Evolutionary conservation across 2,329 filamentous ascomycete genomes (phyloP), one percentile per base, ranked within the genome.

Genomic region (Monosporascus sp.): DNA sequence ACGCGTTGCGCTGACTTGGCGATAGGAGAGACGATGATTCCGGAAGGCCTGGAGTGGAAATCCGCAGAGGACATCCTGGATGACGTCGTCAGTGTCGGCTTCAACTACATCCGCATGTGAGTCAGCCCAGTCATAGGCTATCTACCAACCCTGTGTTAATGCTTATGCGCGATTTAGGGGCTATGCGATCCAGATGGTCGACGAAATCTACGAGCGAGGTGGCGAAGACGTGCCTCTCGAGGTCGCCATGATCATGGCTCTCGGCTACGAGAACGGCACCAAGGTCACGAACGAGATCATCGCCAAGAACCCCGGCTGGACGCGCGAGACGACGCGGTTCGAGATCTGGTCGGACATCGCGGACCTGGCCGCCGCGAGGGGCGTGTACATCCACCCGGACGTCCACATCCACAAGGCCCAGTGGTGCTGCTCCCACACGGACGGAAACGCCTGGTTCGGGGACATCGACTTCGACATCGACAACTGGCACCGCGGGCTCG

Each of bases 171-270:
- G 17, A 36, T 24, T 37, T n/a, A 67, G 64, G 64, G 79, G 77
- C 3, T 83, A 78, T 56, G 78, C 79, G 0, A 81, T 79, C 54
- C 73, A 82, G 58, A 81, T 83, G 79, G 66, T 83, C 44, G 79
- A 83, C 58, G 70, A 76, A 54, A 69, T 75, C 48, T 69, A 71
- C 52, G 69, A 72, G 22, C 66, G 66, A 19, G 65, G 65, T 26
- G 72, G 72, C 24, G 66, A 64, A 11, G 74, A 76, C 55, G 68
- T 75, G 0, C 64, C 69, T 4, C 63, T 77, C 6, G 62, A 69
- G 47, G 63, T 66, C 1, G 64, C 73, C n/a, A 66, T 77, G 46
- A 66, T 69, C 43, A 64, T 66, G 19, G 73, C 71, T 40, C 67
- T 75, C 44, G 80, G 79, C 1, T 62, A 72, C 7, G 65, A 66